phyloP scores from a whole-genome alignment of 2,329 filamentous ascomycete species.

The Pseudogymnoascus sp. region DNA sequence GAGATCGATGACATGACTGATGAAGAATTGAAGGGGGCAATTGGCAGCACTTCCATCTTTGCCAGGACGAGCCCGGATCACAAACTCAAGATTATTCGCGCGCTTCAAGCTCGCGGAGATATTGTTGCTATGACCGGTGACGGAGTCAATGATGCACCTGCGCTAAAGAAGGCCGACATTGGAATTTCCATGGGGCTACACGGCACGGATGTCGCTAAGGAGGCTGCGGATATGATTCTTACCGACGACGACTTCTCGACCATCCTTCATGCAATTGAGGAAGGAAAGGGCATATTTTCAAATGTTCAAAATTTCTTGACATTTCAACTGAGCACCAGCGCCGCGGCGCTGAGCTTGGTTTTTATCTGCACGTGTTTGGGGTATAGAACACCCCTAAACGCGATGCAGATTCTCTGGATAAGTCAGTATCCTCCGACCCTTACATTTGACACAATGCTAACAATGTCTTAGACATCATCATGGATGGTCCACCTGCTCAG shows the following conservation, averaged over 20 bases:
- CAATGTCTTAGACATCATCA: conserved; percentile 75
- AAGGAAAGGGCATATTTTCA: conserved; percentile 98
- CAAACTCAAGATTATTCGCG: conserved; percentile 93
- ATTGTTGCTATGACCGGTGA: conserved; percentile 99
- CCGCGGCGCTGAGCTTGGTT: conserved; percentile 84
- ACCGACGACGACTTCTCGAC: conserved; percentile 86
- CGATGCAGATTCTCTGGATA: conserved; percentile 99
- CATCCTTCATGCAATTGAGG: conserved; percentile 91
- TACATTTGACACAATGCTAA: not conserved
- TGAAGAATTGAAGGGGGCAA: conserved; percentile 72
- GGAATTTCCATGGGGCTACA: conserved; percentile 94
- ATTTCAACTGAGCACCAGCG: conserved; percentile 95
- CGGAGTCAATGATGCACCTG: conserved; percentile 94
- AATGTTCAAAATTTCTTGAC: conserved; percentile 99
- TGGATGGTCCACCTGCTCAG: conserved; percentile 97
- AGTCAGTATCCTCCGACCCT: conserved; percentile 53
- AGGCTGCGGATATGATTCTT: conserved; percentile 87
- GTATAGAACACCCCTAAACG: conserved; percentile 91
- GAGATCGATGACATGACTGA: conserved; percentile 92
- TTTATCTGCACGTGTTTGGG: conserved; percentile 88
- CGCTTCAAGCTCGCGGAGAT: conserved; percentile 84
- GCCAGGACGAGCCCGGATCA: conserved; percentile 94
- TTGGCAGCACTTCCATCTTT: conserved; percentile 87
- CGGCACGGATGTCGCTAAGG: conserved; percentile 95
- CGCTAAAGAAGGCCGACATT: conserved; percentile 94